Evolutionary conservation across 164 flowering plant genomes (phyloP), one percentile per base, ranked within the genome.

Genomic region (Protea cynaroides): DNA sequence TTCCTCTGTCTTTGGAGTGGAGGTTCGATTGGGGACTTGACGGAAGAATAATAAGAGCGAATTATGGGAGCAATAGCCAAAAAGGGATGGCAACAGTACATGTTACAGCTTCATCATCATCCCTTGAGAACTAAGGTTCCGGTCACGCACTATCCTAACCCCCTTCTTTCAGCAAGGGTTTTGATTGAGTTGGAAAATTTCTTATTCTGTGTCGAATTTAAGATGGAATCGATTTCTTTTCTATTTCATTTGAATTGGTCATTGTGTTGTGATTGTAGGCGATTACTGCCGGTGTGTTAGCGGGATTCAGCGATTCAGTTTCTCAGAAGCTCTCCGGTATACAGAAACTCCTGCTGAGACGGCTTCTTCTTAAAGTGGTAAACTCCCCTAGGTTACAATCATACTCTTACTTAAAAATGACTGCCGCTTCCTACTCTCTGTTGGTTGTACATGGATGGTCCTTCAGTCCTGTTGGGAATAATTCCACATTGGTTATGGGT

Each of bases 351-450:
- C 96, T 88, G 66, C 63, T 91, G 23, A 82, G 73, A 67, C 80
- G 99, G 37, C 84, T 94, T 70, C 82, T 89, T 67, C 92, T 91
- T 65, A 91, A 88, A 91, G 92, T 91, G 93, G 96, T 91, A 71
- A 29, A 2, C 57, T 22, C 43, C 2, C 19, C 4, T 37, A 37
- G 14, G 10, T 46, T 14, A 10, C 14, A 9, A 17, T 14, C 14
- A 13, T 46, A 17, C 14, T 46, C 10, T 46, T 46, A 46, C 14
- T 10, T 2, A 10, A 10, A 46, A 46, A 10, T 46, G 17, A 9
- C 17, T 3, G 13, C 50, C 1, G 12, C 2, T 46, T 14, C 14
- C 50, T 46, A 9, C 17, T 46, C 50, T 17, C 8, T 46, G 50
- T 46, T 10, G 11, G 50, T 10, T 2, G 3, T 46, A 14, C 50